Base-by-base conservation (phyloP, 352 stramenopile species). In the Phytophthora tubulina region DNA sequence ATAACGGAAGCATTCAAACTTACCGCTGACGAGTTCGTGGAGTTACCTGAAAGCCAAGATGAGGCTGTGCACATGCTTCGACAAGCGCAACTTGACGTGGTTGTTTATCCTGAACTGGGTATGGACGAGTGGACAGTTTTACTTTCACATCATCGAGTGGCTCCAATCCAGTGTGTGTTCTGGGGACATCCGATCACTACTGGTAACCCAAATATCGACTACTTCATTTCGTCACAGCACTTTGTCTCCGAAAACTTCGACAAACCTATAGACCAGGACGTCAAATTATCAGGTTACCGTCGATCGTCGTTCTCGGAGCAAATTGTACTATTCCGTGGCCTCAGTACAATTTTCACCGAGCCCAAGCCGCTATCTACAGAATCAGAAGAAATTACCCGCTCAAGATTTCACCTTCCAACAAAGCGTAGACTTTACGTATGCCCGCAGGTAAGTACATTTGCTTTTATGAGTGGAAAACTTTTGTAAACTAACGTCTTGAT, bases 161-260 rank as follows among this genome's bases (percentile, higher is more conserved):
- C 91, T 13, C 78, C 75, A 0, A 75, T 96, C 2, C 87, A 95
- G 57, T 85, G 87, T 45, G 78, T 92, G 4, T 96, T 97, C 55
- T 97, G 92, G 92, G 92, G 92, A 30, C 90, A 97, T 54, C 90
- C 90, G 14, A 85, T 92, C 56, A 96, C 90, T 13, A 93, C 84
- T 0, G 89, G 81, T 9, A 84, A 90, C 58, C 70, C 79, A 2
- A 60, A 76, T 2, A 93, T 97, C 39, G 92, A 97, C 68, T 97
- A 95, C 54, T 97, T 95, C 56, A 79, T 97, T 45, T 85, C 78
- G 1, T 92, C 84, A 3, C 70, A 80, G 67, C 83, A 82, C 52
- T 91, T 86, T 64, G 63, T 81, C 7, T 79, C 73, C 0, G 69
- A 79, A 8, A 8, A 65, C 35, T 75, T 75, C n/a, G 49, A 78